Evolutionary conservation across 2,329 filamentous ascomycete genomes (phyloP), one percentile per base, ranked within the genome.

Genomic region (Paraconiothyrium brasiliense): DNA sequence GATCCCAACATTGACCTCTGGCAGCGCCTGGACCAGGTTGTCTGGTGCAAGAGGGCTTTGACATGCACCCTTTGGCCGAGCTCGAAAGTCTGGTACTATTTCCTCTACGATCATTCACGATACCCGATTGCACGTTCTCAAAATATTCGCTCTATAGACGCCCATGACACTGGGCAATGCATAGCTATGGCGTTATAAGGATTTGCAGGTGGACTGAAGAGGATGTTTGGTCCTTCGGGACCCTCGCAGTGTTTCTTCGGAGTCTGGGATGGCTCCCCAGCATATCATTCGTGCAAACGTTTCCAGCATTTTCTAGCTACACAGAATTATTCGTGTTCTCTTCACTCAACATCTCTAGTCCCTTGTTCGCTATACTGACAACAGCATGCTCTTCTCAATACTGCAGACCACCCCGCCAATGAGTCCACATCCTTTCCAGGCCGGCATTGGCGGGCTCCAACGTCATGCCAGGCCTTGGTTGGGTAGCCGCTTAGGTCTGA

Each of bases 401-500:
- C 57, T 27, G n/a, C 48, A 32, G 20, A 30, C 16, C 30, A 47
- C 22, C 46, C 27, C 39, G 24, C 57, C 44, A 22, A 41, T 4
- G 35, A 54, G 41, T 14, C 32, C 24, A 48, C 49, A 48, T 6
- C 24, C 11, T 47, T 50, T 22, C 46, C 51, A 41, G 44, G 50
- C 67, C 59, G 64, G 65, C 58, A 59, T 67, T 69, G 59, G 67
- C 61, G 62, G 64, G 59, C 49, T 62, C 57, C 57, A 62, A 66
- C 51, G 58, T 64, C 65, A 66, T 59, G 65, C 66, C 67, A 66
- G 50, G 52, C 59, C 22, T 48, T 65, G 60, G 61, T 59, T 62
- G 63, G 64, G 63, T 57, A 68, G 61, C 65, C 61, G 58, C 61
- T 60, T 59, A 62, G 61, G 60, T 65, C 59, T 72, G 73, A 72